Evolutionary conservation across 768 basidiomycete genomes (phyloP).

Genomic region (Lactarius akahatsu): DNA sequence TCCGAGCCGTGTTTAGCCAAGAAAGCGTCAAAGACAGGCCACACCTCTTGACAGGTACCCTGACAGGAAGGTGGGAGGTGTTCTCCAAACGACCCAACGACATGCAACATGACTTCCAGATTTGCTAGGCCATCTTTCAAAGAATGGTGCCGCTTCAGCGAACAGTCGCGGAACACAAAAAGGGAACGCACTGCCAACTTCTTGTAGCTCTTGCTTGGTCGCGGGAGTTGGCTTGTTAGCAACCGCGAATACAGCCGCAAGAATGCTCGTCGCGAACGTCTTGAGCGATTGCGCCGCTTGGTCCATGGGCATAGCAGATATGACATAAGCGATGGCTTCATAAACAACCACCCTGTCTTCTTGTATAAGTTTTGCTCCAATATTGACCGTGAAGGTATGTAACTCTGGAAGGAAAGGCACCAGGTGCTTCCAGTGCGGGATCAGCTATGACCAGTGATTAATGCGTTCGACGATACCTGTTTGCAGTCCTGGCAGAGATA

Average conservation of each 20-base stretch:
- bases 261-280: conserved; percentile 82
- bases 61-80: conserved; percentile 79
- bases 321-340: conserved; percentile 94
- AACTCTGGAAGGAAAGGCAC: conserved; percentile 89
- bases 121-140: conserved; percentile 81
- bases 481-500: conserved; percentile 97
- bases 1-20: conserved; percentile 74
- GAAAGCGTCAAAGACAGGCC: conserved; percentile 80
- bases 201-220: conserved; percentile 69
- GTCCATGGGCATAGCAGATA: conserved; percentile 90
- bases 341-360: conserved; percentile 91
- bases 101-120: conserved; percentile 85
- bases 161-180: background rate
- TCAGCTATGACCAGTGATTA: conserved; percentile 19
- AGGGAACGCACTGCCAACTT: conserved; percentile 60
- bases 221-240: conserved; percentile 52
- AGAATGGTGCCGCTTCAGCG: conserved; percentile 23
- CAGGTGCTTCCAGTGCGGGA: conserved; percentile 59
- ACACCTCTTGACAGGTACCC: conserved; percentile 75
- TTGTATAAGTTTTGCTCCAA: conserved; percentile 75
- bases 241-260: conserved; percentile 70
- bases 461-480: conserved; percentile 48
- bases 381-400: conserved; percentile 80
- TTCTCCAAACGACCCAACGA: conserved; percentile 80
- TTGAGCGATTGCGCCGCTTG: conserved; percentile 83